Evolutionary conservation across 2,329 filamentous ascomycete species (phyloP).

Genomic region (Aspergillus fumigatus): DNA sequence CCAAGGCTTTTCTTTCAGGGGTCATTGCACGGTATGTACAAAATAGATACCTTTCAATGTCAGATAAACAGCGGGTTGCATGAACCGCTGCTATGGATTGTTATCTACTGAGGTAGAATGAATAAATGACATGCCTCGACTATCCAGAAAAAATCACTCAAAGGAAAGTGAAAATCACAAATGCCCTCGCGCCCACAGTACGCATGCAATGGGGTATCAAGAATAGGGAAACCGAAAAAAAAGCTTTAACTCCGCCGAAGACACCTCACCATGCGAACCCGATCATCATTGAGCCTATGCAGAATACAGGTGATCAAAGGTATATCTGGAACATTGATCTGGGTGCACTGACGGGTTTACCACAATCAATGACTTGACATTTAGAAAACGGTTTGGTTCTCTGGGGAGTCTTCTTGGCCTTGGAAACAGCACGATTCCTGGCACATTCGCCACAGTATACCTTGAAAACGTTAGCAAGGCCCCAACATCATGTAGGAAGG

Average conservation of each 20-base stretch:
- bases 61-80: not conserved
- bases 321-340: conserved; percentile 46
- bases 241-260: conserved; percentile 10
- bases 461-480: conserved; percentile 22
- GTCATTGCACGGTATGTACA: conserved; percentile 24
- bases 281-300: conserved; percentile 14
- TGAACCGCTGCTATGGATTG: not conserved
- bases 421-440: conserved; percentile 34
- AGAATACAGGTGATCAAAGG: conserved; percentile 28
- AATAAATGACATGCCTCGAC: not conserved
- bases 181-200: conserved; percentile 2
- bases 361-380: conserved; percentile 42
- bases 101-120: not conserved
- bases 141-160: not conserved
- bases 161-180: not conserved
- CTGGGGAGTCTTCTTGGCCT: conserved; percentile 29
- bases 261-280: conserved; percentile 12
- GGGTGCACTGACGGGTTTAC: conserved; percentile 34
- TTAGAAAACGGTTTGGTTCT: conserved; percentile 39
- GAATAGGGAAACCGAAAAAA: conserved; percentile 7
- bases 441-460: conserved; percentile 48
- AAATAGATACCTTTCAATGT: conserved; percentile 9
- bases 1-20: conserved; percentile 10
- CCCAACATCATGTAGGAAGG: not conserved
- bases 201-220: conserved; percentile 5